Percentiles rank a stretch among this genome's conserved stretches.
Conservation (phyloP, 1,139 yeast genomes). For the Suhomyces panamericanus region DNA sequence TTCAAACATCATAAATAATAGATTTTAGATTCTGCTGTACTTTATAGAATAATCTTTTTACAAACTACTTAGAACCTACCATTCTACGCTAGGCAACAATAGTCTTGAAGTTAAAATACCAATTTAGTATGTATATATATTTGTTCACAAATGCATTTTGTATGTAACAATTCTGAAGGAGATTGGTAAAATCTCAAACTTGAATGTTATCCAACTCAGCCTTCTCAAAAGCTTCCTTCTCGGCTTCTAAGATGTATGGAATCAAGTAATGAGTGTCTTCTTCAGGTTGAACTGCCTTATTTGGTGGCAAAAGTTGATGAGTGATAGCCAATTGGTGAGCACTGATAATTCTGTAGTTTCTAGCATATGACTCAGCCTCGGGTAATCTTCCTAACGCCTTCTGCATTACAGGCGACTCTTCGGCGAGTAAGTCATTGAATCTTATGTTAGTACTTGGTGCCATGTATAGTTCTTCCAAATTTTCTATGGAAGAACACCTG, state of each 20-base stretch:
- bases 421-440: conserved; percentile 82
- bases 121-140: neutral
- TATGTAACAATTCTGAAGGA: neutral
- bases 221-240: conserved; percentile 87
- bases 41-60: neutral
- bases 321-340: conserved; percentile 87
- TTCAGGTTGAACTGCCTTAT: conserved; percentile 74
- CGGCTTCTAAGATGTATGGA: conserved; percentile 92
- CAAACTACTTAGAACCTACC: too few relatives aligned
- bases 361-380: conserved; percentile 77
- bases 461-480: too few relatives aligned
- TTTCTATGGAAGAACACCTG: too few relatives aligned
- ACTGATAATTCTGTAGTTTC: conserved; percentile 87
- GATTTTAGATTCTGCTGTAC: conserved; percentile 1
- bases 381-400: conserved; percentile 89
- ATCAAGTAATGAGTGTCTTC: conserved; percentile 84
- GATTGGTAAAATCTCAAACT: conserved; percentile 23
- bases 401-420: conserved; percentile 85
- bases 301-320: conserved; percentile 81
- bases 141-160: neutral
- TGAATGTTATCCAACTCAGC: conserved; percentile 80
- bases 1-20: conserved; percentile 1
- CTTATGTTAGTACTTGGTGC: conserved; percentile 29
- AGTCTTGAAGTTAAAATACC: too few relatives aligned
- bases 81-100: too few relatives aligned